phyloP scores from a whole-genome alignment of 805 yeast species.

The Saccharomycopsis amapae region DNA sequence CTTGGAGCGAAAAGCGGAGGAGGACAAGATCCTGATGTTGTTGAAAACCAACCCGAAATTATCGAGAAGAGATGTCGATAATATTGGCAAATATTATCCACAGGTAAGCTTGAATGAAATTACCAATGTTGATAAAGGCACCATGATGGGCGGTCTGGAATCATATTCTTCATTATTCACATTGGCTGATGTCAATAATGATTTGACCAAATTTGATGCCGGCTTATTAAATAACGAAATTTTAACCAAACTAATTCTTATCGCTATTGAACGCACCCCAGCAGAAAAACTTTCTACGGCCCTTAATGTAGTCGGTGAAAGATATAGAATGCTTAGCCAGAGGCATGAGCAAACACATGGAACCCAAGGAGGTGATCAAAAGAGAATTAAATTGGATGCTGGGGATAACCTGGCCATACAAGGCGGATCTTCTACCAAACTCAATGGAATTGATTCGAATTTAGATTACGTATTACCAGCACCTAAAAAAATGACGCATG shows the following conservation, averaged over 20 bases:
- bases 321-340: conserved; percentile 38
- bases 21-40: conserved; percentile 23
- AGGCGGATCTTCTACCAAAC: not conserved
- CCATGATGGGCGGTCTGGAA: conserved; percentile 23
- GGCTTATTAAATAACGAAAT: conserved; percentile 58
- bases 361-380: conserved; percentile 5
- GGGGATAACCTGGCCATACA: not conserved
- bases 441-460: conserved; percentile 22
- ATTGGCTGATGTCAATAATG: conserved; percentile 53
- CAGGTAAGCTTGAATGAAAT: conserved; percentile 11
- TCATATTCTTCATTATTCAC: conserved; percentile 62
- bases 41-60: conserved; percentile 15
- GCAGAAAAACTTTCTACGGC: conserved; percentile 52
- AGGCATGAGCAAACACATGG: no score
- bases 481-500: conserved; percentile 46
- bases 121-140: conserved; percentile 14
- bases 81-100: conserved; percentile 13
- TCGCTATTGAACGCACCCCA: conserved; percentile 54
- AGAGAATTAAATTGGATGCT: conserved; percentile 16
- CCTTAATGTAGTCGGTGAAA: conserved; percentile 56
- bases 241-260: conserved; percentile 55
- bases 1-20: conserved; percentile 26
- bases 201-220: conserved; percentile 62
- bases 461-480: conserved; percentile 47
- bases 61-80: conserved; percentile 22